Percentiles rank a stretch among this genome's conserved stretches.
These are phyloP conservation scores for Annulohypoxylon stygium DNA, from an alignment of 495 filamentous ascomycete species.

Conservation along the genomic window DNA sequence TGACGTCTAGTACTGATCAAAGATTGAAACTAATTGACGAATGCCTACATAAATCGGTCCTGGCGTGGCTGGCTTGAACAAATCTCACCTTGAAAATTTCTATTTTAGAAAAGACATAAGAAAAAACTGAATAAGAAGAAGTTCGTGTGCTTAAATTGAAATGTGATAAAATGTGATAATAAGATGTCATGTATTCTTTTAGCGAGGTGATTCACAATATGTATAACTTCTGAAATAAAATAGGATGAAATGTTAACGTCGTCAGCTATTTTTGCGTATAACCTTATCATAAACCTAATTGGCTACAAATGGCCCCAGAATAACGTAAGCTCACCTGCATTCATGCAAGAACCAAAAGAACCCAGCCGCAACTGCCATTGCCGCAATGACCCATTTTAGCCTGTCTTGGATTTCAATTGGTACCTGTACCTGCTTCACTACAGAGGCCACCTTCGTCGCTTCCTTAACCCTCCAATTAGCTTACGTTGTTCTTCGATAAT, in stretches of 20 bases:
- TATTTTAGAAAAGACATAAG: background rate
- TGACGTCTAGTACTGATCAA: background rate
- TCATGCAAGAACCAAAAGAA: constrained; percentile 9
- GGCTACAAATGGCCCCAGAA: constrained; percentile 6
- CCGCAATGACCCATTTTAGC: constrained; percentile 36
- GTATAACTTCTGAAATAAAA: background rate
- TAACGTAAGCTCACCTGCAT: constrained; percentile 32
- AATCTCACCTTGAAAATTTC: constrained; percentile 3
- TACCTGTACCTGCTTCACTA: background rate
- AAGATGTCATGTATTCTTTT: constrained; percentile 34
- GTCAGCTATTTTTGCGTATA: constrained; percentile 14
- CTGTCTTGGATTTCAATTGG: constrained; percentile 21
- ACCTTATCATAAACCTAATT: constrained; percentile 18
- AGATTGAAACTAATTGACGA: background rate
- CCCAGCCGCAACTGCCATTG: constrained; percentile 17
- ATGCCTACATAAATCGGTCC: background rate
- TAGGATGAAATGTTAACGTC: constrained; percentile 26
- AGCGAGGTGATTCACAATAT: constrained; percentile 22
- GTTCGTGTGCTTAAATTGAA: constrained; percentile 14
- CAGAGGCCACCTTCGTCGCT: constrained; percentile 42
- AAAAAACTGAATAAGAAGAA: constrained; percentile 25
- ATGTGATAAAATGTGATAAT: constrained; percentile 5
- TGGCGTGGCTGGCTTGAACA: background rate
- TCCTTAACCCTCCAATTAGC: constrained; percentile 12
- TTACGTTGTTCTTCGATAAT: constrained; percentile 5